A percentile compares a stretch with the other conserved stretches of the same genome.
phyloP scores from a whole-genome alignment of 257 asterid species.

The Solanum neorickii region DNA sequence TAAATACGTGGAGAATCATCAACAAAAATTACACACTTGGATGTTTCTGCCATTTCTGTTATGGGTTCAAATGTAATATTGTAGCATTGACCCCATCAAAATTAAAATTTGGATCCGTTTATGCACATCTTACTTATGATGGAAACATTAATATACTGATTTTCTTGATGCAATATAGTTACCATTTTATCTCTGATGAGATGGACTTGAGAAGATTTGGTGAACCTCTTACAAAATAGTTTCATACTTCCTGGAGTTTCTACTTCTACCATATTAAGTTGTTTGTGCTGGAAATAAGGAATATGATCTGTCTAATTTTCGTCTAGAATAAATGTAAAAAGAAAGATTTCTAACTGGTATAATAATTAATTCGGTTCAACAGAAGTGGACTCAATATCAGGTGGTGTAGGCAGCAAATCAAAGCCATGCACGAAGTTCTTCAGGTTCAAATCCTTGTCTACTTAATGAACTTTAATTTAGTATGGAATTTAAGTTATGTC shows the following conservation, averaged over 20 bases:
- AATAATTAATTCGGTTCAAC: conserved; percentile 80
- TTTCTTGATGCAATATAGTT: neutral
- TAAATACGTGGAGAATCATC: neutral
- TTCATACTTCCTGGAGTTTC: neutral
- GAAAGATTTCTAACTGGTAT: conserved; percentile 42
- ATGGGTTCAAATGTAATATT: neutral
- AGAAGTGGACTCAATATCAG: conserved; percentile 80
- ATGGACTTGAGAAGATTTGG: neutral
- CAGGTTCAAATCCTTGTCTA: conserved; percentile 86
- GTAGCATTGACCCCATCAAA: neutral
- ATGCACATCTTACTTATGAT: neutral
- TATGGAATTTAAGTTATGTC: neutral
- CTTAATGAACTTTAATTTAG: conserved; percentile 19
- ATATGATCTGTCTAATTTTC: neutral
- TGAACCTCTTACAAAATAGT: neutral
- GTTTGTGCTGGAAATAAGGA: neutral
- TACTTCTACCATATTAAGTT: neutral
- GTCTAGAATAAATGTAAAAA: conserved; percentile 12
- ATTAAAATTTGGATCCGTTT: neutral
- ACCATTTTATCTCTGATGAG: neutral
- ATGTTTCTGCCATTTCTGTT: no score
- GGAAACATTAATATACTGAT: neutral
- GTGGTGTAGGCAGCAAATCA: conserved; percentile 99
- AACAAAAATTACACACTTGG: neutral
- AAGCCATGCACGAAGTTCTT: conserved; percentile 99